A percentile compares a stretch with the other conserved stretches of the same genome.
phyloP scores from a whole-genome alignment of 177 flowering plant genomes.

The Vitis hybrid region DNA sequence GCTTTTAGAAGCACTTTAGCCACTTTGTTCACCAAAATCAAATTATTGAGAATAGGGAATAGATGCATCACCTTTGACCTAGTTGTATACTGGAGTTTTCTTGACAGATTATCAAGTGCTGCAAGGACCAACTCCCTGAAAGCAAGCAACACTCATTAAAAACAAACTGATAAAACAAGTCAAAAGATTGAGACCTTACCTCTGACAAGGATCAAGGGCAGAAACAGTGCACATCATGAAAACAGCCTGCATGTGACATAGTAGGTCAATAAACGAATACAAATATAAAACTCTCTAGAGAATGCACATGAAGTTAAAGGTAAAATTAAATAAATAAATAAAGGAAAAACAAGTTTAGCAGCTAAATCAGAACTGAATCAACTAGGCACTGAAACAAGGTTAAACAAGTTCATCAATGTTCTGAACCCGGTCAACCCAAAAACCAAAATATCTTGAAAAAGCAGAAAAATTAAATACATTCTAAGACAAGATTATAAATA shows the following conservation, averaged over 20 bases:
- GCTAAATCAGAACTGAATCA: background rate
- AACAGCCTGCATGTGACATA: constrained; percentile 56
- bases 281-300: background rate
- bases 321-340: background rate
- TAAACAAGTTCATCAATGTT: background rate
- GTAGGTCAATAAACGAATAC: background rate
- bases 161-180: background rate
- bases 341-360: background rate
- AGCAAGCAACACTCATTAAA: background rate
- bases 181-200: constrained; percentile 36
- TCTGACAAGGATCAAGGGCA: constrained; percentile 76
- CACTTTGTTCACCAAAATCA: background rate
- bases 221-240: constrained; percentile 80
- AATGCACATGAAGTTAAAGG: background rate
- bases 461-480: no score
- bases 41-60: background rate
- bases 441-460: background rate
- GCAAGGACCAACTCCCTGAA: constrained; percentile 69
- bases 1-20: background rate
- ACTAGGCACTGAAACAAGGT: background rate
- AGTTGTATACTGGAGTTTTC: constrained; percentile 48
- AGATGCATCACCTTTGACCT: constrained; percentile 59
- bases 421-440: background rate
- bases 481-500: no score
- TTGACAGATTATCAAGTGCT: constrained; percentile 70